Evolutionary conservation across 805 yeast genomes (phyloP), one percentile per base, ranked within the genome.

Genomic region (Yarrowia sp.): DNA sequence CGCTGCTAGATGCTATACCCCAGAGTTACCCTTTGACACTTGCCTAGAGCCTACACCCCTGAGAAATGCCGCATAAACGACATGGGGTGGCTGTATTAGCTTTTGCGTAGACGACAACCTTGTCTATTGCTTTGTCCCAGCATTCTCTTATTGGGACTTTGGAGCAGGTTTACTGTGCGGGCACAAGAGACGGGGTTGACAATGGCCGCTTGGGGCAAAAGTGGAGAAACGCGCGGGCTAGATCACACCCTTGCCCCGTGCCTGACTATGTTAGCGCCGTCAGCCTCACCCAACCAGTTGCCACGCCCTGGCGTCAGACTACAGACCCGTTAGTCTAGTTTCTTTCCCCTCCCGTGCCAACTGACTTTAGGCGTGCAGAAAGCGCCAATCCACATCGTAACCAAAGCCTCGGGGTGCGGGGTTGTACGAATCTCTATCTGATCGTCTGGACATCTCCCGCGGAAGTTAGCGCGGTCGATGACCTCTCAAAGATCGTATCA

Each of bases 21-120:
- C 40, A 34, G 39, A 19, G 13, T 9, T 12, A 8, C 3, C 13
- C 30, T 33, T 9, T 50, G 42, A 50, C 42, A 34, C 13, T 50
- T n/a, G 42, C 24, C 42, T 36, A 34, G 15, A 13, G 30, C 40
- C 33, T 39, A 52, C 58, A 52, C 58, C 58, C 58, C 58, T 52
- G 58, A 40, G 58, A 52, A 52, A 52, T 52, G 58, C 58, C 58
- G 58, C 58, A 52, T 52, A 52, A 36, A 38, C 43, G 58, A 52
- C 58, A 52, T 52, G 58, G 58, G 58, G 58, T 52, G 56, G 56
- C 58, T 38, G 58, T 20, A 52, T 36, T 52, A 52, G 13, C 43
- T 52, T 52, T 20, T 33, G 40, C 43, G 33, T 52, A 52, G 58
- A 52, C 58, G 58, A 52, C 58, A 52, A 52, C 58, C 58, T 52